Base-by-base conservation (phyloP, 148 eudicot genomes). In the Rhododendron ferrugineum region DNA sequence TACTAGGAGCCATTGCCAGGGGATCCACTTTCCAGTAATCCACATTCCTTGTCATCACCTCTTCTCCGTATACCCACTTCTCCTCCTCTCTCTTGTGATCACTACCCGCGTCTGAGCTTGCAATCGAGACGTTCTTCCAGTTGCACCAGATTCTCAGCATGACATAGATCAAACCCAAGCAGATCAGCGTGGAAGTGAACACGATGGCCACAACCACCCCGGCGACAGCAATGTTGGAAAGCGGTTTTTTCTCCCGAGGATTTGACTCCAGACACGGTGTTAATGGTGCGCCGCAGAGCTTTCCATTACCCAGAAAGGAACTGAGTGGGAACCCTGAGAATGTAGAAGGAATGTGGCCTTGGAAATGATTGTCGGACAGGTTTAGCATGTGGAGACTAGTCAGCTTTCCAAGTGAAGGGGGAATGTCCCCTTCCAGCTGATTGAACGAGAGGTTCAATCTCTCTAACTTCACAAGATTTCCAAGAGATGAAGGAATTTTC, bases 131-230 rank as follows among this genome's bases (percentile, higher is more conserved):
- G 54, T 84, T 88, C 84, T 92, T 92, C 98, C 98, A 96, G 77
- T 93, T 88, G 88, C 87, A 92, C 98, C 98, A 96, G 42, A 96
- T 94, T 87, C 98, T 93, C 54, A 93, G 56, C 98, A 96, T 96
- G 16, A 89, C 79, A 54, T 96, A 96, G 20, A 96, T 74, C 93
- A 96, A 84, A 26, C 87, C 87, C 89, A 94, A 80, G 87, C 98
- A 96, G 60, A 94, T 86, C 72, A 94, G 89, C 34, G 93, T 89
- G 40, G 98, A 89, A 46, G 93, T 92, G 64, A 92, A 92, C 30
- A 94, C 98, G 84, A 96, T 96, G 40, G 90, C 96, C 85, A 92
- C 93, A 80, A 93, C 89, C 54, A 96, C 91, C 82, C 90, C 93
- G 3, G 87, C 92, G 11, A 91, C 96, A 84, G 89, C 89, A 82